phyloP scores from a whole-genome alignment of 371 early-diverging fungal genomes.

The Dinochytrium kinnereticum region DNA sequence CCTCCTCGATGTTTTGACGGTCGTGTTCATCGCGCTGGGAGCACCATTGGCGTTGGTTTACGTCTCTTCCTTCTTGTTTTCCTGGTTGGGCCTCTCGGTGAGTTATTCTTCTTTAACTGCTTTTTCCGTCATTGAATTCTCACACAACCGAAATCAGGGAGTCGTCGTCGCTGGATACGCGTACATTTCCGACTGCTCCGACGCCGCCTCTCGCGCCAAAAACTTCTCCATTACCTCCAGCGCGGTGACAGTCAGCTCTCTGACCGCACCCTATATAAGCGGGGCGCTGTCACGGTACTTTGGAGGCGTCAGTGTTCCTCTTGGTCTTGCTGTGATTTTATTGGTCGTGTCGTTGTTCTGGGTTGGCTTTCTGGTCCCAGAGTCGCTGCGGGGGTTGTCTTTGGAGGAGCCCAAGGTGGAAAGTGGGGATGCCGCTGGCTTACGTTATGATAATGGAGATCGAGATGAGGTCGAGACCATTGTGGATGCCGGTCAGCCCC shows the following conservation, averaged over 20 bases:
- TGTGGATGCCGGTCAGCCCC: background rate
- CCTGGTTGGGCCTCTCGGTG: background rate
- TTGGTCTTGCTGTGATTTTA: background rate
- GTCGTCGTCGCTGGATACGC: background rate
- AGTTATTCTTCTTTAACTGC: background rate
- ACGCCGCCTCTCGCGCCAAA: background rate
- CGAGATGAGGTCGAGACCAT: no score
- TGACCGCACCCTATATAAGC: background rate
- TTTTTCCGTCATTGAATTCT: background rate
- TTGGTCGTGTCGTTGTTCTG: background rate
- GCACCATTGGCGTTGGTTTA: background rate
- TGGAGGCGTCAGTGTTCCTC: background rate
- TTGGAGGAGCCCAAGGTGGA: no score
- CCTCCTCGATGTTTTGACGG: background rate
- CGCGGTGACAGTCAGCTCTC: background rate
- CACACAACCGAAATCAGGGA: background rate
- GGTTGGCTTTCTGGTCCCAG: background rate
- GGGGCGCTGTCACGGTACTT: background rate
- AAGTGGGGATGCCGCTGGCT: no score
- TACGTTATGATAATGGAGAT: no score
- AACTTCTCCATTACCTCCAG: background rate
- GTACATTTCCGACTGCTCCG: constrained; percentile 1
- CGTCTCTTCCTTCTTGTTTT: background rate
- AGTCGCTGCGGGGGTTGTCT: background rate
- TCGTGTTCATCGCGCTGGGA: background rate